Evolutionary conservation across 2,329 filamentous ascomycete species (phyloP).

Genomic region (Fusarium nanum): DNA sequence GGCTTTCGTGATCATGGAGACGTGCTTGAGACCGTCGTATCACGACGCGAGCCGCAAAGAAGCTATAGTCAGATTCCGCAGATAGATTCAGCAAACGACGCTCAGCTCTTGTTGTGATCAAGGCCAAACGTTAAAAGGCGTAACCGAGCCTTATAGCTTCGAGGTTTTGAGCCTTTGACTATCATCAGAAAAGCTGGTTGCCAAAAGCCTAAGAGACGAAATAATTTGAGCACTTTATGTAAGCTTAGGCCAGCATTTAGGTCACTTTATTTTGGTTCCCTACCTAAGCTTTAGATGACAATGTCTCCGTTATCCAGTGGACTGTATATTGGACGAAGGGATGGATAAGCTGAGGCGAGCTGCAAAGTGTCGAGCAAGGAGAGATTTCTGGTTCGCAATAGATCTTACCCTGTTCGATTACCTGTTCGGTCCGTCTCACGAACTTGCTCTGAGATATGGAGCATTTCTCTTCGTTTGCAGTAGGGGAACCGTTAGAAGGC

Average conservation of each 20-base stretch:
- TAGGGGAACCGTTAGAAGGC: not conserved
- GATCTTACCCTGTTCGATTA: not conserved
- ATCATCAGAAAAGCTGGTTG: not conserved
- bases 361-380: not conserved
- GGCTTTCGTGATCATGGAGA: not conserved
- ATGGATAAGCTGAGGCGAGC: not conserved
- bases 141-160: not conserved
- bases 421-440: slow-evolving; percentile 18
- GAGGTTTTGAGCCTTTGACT: not conserved
- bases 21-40: not conserved
- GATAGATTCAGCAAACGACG: not conserved
- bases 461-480: not conserved
- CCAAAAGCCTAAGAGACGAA: not conserved
- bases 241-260: not conserved
- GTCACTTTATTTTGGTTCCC: not conserved
- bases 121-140: not conserved
- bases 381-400: not conserved
- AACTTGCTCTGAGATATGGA: not conserved
- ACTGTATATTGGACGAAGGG: not conserved
- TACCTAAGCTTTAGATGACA: not conserved
- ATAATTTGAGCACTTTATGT: not conserved
- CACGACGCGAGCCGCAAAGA: not conserved
- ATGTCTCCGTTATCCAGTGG: not conserved
- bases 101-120: not conserved
- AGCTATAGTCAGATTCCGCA: not conserved